Percentiles rank a stretch among this genome's conserved stretches.
These are phyloP conservation scores for Spirogloea muscicola DNA, from an alignment of 139 green algal genomes.

Conservation along the genomic window DNA sequence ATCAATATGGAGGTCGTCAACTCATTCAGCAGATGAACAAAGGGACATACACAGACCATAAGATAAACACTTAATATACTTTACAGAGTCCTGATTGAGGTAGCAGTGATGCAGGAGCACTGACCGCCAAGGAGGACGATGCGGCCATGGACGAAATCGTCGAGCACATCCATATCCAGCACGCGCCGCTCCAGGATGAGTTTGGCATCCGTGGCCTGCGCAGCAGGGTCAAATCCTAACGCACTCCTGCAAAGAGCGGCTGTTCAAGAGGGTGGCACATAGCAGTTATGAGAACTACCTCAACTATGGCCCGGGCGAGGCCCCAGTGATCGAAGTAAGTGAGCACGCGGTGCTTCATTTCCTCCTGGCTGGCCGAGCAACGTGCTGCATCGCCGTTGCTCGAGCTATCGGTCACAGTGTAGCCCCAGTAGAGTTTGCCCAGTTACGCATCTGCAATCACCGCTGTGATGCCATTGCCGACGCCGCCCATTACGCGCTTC, in stretches of 20 bases:
- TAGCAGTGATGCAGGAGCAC: no score
- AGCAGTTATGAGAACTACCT: background rate
- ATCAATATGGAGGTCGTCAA: background rate
- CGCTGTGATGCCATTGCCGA: background rate
- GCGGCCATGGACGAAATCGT: background rate
- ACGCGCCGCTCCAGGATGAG: constrained; percentile 11
- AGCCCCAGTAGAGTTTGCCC: constrained; percentile 1
- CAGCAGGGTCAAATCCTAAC: background rate
- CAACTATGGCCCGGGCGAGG: background rate
- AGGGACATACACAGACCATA: no score
- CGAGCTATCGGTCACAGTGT: background rate
- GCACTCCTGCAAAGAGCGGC: background rate
- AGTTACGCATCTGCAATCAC: background rate
- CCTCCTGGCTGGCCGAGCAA: background rate
- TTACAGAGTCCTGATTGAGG: no score
- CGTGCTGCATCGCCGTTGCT: background rate
- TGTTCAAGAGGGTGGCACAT: background rate
- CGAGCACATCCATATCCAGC: background rate
- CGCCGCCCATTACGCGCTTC: background rate
- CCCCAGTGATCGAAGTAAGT: background rate
- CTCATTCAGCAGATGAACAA: no score
- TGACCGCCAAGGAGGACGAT: constrained; percentile 1
- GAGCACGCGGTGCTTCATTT: background rate
- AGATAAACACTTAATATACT: no score
- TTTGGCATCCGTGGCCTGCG: background rate